Conservation (phyloP, 345 rosid genomes). For the Brassica napus region Da-Ae NC_063443.1:18935501-18936000, state of each 20-base stretch:
- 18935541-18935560: background rate
- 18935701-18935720: background rate
- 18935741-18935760: background rate
- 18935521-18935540: background rate
- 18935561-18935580: background rate
- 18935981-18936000: background rate
- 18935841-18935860: background rate
- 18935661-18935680: background rate
- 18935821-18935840: background rate
- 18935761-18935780: background rate
- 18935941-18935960: background rate
- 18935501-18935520: too few species aligned
- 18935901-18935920: slow-evolving; percentile 18
- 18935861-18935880: background rate
- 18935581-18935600: background rate
- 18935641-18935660: background rate
- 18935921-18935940: slow-evolving; percentile 23
- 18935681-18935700: background rate
- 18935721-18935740: slow-evolving; percentile 19
- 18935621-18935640: background rate
- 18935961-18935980: background rate
- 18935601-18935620: background rate
- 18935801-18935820: slow-evolving; percentile 10
- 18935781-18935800: background rate
- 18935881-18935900: slow-evolving; percentile 30